Evolutionary conservation across 345 rosid genomes (phyloP).

Genomic region (Sisymbrium irio): DNA sequence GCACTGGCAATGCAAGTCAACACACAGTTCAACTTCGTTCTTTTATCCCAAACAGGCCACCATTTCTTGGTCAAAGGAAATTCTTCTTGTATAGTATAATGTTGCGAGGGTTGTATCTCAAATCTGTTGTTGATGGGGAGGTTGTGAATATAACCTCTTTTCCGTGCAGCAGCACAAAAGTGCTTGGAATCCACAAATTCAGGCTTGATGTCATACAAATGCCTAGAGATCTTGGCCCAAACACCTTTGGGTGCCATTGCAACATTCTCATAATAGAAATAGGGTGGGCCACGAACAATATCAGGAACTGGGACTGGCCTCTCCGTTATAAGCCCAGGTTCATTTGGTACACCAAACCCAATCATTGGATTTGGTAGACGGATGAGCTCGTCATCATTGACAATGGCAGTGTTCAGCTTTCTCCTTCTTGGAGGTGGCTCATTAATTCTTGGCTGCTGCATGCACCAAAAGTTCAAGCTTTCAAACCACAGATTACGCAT

Average conservation of each 20-base stretch:
- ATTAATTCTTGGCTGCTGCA: conserved; percentile 6
- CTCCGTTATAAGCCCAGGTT: background rate
- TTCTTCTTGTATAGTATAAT: conserved; percentile 25
- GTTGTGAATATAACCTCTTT: conserved; percentile 42
- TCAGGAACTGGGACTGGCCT: conserved; percentile 19
- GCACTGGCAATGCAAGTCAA: conserved; percentile 8
- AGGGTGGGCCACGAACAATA: conserved; percentile 19
- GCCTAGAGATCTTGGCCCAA: conserved; percentile 27
- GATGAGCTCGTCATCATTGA: background rate
- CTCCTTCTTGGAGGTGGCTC: background rate
- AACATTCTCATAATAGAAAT: conserved; percentile 37
- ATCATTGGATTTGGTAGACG: conserved; percentile 32
- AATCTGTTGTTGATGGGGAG: conserved; percentile 34
- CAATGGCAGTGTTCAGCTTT: background rate
- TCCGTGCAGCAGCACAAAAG: conserved; percentile 26
- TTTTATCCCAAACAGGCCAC: conserved; percentile 81
- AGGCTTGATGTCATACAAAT: conserved; percentile 21
- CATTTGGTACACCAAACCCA: conserved; percentile 35
- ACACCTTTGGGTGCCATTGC: conserved; percentile 35
- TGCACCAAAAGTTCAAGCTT: background rate
- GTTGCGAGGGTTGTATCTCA: conserved; percentile 27
- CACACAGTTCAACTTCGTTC: conserved; percentile 24
- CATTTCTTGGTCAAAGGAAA: conserved; percentile 28
- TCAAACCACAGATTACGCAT: no score
- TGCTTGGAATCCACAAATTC: conserved; percentile 34